Base-by-base conservation (phyloP, 768 basidiomycete species). In the Boletus subparvulus region DNA sequence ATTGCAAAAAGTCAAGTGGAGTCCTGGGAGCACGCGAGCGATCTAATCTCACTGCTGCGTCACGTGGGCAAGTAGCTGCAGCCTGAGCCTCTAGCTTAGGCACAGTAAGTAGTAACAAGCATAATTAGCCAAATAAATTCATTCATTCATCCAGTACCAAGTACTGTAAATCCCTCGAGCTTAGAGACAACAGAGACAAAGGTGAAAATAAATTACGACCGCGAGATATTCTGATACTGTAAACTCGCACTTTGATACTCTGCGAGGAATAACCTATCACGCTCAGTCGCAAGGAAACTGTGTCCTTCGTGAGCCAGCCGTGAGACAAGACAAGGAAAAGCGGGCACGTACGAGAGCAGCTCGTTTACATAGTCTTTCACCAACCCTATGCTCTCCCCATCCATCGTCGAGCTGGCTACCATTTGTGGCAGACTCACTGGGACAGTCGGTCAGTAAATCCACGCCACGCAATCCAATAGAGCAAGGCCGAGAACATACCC, bases 351-450 rank as follows among this genome's bases (percentile, higher is more conserved):
- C 94, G 74, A 73, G 65, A 98, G 78, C 56, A 99, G 76, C 68
- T 97, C 94, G 56, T 90, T 89, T 59, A 92, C 86, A 71, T 98
- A 94, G 63, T 98, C 95, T 59, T 88, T 78, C 14, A 99, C 83
- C 8, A 97, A 77, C 24, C 74, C 75, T 19, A 95, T 87, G 13
- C 90, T 91, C 68, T 96, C 94, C 3, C 84, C 76, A 67, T 99
- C 96, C 79, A 98, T 86, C n/a, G 83, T 85, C 14, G 95, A 94
- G 59, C 83, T 86, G 1, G 88, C 85, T 33, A 98, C 87, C 84
- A 97, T 94, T 62, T 85, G 83, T 1, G 96, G 97, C 39, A 98
- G 78, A 61, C 88, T 93, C 72, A 98, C 96, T 97, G 60, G 39
- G n/a, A 17, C 28, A 49, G 41, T 28, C n/a, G 24, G 35, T 67